These are phyloP conservation scores for Dothidotthia symphoricarpi DNA, from an alignment of 2,329 filamentous ascomycete genomes.

Conservation along the genomic window DNA sequence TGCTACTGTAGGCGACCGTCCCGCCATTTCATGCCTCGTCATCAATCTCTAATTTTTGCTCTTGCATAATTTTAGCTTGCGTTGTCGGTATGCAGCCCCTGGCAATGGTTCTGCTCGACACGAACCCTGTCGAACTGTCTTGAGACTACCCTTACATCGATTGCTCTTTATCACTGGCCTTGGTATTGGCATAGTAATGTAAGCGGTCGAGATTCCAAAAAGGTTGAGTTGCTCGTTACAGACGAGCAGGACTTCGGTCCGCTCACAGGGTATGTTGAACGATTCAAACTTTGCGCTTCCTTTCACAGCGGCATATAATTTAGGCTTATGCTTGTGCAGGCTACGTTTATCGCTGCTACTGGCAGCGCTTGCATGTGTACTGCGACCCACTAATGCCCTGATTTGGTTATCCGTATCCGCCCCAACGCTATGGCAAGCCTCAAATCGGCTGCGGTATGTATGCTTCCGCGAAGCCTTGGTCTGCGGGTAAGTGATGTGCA, in stretches of 20 bases:
- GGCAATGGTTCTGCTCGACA: conserved; percentile 96
- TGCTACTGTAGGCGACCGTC: conserved; percentile 62
- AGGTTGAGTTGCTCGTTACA: conserved; percentile 34
- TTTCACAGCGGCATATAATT: conserved; percentile 5
- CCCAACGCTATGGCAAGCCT: conserved; percentile 50
- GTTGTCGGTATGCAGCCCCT: conserved; percentile 74
- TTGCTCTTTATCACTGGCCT: conserved; percentile 80
- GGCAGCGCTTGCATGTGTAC: conserved; percentile 76
- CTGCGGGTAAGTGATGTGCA: conserved; percentile 51
- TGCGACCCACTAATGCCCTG: conserved; percentile 85
- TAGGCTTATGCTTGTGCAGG: conserved; percentile 32
- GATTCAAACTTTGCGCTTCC: conserved; percentile 3
- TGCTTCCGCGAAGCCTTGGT: conserved; percentile 63
- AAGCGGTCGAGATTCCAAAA: conserved; percentile 16
- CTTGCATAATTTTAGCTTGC: conserved; percentile 55
- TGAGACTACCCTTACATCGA: conserved; percentile 81
- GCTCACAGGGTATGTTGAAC: conserved; percentile 26
- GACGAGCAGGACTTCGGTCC: conserved; percentile 35
- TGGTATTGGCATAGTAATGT: conserved; percentile 61
- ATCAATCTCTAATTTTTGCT: conserved; percentile 22
- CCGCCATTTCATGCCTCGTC: conserved; percentile 8
- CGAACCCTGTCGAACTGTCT: conserved; percentile 92
- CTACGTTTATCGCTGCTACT: conserved; percentile 62
- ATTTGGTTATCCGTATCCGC: conserved; percentile 73
- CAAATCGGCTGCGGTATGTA: conserved; percentile 48